These are phyloP conservation scores for Acer negundo DNA, from an alignment of 345 rosid species.

Conservation along the genomic window DNA sequence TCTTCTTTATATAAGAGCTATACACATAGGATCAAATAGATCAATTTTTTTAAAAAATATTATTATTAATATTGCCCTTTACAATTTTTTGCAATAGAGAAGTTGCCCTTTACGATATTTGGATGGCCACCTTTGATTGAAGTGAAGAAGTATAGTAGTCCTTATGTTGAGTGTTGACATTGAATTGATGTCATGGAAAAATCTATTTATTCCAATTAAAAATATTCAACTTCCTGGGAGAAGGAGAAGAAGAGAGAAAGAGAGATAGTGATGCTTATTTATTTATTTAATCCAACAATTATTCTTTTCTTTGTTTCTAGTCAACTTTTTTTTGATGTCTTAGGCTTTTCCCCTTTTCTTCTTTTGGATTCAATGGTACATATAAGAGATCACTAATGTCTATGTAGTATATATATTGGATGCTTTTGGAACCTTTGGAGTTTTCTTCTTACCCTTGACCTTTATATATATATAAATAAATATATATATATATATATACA, in stretches of 20 bases:
- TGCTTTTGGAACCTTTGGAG: neutral
- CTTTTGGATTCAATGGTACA: slow-evolving; percentile 29
- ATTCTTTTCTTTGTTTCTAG: neutral
- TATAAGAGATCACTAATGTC: slow-evolving; percentile 15
- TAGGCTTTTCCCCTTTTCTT: neutral
- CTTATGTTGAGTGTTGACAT: slow-evolving; percentile 17
- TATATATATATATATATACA: too few species aligned
- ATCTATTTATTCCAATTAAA: neutral
- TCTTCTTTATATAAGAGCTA: neutral
- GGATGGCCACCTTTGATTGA: slow-evolving; percentile 26
- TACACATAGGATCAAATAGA: neutral
- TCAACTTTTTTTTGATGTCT: neutral
- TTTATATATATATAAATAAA: too few species aligned
- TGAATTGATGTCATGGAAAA: slow-evolving; percentile 7
- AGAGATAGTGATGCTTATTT: slow-evolving; percentile 3
- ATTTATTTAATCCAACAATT: too few species aligned
- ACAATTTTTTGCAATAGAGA: slow-evolving; percentile 13
- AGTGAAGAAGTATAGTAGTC: neutral
- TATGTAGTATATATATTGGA: slow-evolving; percentile 11
- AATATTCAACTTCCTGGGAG: neutral
- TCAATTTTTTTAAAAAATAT: too few species aligned
- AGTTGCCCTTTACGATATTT: slow-evolving; percentile 21
- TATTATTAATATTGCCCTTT: slow-evolving; percentile 21
- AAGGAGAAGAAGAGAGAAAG: neutral
- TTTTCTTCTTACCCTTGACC: neutral